Evolutionary conservation across 306 rosid genomes (phyloP).

Genomic region (Morella rubra): DNA sequence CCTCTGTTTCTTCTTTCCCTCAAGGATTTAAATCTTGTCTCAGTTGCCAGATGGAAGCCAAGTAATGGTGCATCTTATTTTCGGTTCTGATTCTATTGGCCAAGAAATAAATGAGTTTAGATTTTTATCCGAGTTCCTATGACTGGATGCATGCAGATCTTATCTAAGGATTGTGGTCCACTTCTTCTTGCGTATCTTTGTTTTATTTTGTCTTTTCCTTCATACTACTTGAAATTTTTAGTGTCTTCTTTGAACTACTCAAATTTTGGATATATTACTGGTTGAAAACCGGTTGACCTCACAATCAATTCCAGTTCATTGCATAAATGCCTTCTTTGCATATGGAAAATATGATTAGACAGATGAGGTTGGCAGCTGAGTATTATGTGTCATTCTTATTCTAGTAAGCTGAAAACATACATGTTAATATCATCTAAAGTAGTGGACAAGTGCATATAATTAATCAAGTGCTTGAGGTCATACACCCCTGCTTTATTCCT

Average conservation of each 20-base stretch:
- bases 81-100: neutral
- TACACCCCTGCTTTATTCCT: constrained; percentile 1
- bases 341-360: neutral
- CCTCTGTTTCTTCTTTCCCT: constrained; percentile 2
- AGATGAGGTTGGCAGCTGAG: neutral
- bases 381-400: neutral
- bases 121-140: neutral
- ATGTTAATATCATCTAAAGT: neutral
- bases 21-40: neutral
- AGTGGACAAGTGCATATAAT: neutral
- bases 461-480: neutral
- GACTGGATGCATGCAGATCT: neutral
- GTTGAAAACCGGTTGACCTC: neutral
- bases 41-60: neutral
- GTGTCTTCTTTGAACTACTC: neutral
- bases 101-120: neutral
- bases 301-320: neutral
- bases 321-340: neutral
- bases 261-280: neutral
- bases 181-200: neutral
- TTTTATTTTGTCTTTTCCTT: neutral
- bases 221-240: neutral
- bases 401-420: neutral
- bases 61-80: neutral
- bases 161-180: neutral